Percentiles rank a stretch among this genome's conserved stretches.
These are phyloP conservation scores for Blastomyces parvus DNA, from an alignment of 2,329 filamentous ascomycete species.

Conservation along the genomic window DNA sequence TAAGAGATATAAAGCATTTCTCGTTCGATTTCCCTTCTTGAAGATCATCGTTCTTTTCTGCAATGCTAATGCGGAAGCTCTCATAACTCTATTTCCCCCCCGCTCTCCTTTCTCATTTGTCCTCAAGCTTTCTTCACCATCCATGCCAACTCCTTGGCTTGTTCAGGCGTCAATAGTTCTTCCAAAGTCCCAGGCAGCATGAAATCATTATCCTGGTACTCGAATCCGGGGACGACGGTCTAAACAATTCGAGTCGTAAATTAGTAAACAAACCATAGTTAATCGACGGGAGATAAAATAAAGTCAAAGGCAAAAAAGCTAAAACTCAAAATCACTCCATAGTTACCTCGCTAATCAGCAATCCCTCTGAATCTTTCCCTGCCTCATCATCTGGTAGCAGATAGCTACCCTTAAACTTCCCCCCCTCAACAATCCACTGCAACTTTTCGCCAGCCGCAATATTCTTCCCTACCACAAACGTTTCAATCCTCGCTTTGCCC, in stretches of 20 bases:
- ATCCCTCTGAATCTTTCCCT: constrained; percentile 35
- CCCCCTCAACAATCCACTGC: constrained; percentile 61
- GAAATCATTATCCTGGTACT: constrained; percentile 59
- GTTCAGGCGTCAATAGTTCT: constrained; percentile 44
- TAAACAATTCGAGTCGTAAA: constrained; percentile 12
- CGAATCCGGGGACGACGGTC: constrained; percentile 59
- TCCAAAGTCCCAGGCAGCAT: constrained; percentile 44
- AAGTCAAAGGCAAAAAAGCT: not conserved
- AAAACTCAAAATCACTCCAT: constrained; percentile 11
- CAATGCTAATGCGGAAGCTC: not conserved
- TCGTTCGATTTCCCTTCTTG: not conserved
- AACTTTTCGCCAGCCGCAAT: constrained; percentile 50
- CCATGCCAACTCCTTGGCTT: constrained; percentile 40
- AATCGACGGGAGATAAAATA: not conserved
- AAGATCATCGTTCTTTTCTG: not conserved
- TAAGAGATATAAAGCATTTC: too few species aligned
- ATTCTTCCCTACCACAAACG: constrained; percentile 53
- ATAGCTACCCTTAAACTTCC: constrained; percentile 57
- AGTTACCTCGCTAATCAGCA: constrained; percentile 59
- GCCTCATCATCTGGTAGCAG: constrained; percentile 42
- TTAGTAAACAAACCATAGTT: not conserved
- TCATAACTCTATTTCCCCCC: not conserved
- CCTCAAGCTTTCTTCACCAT: constrained; percentile 21
- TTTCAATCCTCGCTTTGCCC: constrained; percentile 47
- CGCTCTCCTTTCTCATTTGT: constrained; percentile 11